Base-by-base conservation (phyloP, 2,329 filamentous ascomycete species). In the Neopestalotiopsis clavispora region DNA sequence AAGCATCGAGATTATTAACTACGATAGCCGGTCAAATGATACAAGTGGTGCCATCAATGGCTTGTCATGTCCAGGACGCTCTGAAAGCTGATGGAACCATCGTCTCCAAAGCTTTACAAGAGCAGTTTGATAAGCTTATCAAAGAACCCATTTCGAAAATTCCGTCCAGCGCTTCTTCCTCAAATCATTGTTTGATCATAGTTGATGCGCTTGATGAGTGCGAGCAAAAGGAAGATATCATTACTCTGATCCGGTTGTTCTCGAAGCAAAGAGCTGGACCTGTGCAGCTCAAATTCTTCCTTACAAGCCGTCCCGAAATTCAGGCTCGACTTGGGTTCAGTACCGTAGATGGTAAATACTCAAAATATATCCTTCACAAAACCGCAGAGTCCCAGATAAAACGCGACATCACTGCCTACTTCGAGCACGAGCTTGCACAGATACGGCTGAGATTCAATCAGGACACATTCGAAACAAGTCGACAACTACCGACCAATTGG, bases 281-380 rank as follows among this genome's bases (percentile, higher is more conserved):
- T 38, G 38, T 72, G 17, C 65, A 60, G 30, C 59, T 83, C 7
- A 77, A 74, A 62, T 66, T 82, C 1, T 82, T 85, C 34, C 20
- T 85, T 0, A 85, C 83, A 0, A 85, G 82, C 58, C 75, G 83
- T 12, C 83, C 83, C 0, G 80, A 85, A 28, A 66, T 82, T 1
- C 76, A 78, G 0, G 76, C 84, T 28, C 78, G 79, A 0, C 71
- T 80, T 13, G 78, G 80, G 0, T 84, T 86, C 49, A 67, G 67
- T 0, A 10, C 72, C 1, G 72, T 81, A 4, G 14, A 71, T 2
- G 75, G 74, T 49, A 75, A 45, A 0, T 78, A 75, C 68, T 73
- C 78, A 62, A 72, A 76, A 58, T 38, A 83, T 1, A 66, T 76
- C 34, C 78, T 85, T 2, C 80, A 85, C 23, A 71, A 83, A 7